Percentiles rank a stretch among this genome's conserved stretches.
phyloP scores from a whole-genome alignment of 139 green algal genomes.

The Chlamydomonas applanata region DNA sequence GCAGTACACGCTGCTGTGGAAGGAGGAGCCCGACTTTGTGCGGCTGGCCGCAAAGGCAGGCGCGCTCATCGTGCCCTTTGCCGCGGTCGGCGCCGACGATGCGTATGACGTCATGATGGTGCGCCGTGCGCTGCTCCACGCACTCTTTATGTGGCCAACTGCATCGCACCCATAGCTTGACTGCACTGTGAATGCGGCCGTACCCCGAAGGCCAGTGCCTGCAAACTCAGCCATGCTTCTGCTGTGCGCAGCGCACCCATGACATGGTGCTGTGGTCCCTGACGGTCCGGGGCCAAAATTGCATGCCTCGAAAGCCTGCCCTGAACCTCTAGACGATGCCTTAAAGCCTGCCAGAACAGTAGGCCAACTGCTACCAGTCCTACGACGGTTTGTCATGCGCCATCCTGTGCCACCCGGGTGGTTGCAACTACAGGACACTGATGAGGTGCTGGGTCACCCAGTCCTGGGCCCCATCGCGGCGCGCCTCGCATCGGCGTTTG shows the following conservation, averaged over 20 bases:
- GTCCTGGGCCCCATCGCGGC: constrained; percentile 43
- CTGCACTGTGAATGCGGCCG: no score
- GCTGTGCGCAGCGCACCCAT: no score
- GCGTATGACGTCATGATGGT: constrained; percentile 45
- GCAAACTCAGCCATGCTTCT: no score
- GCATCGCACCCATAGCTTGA: not conserved
- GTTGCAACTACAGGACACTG: constrained; percentile 47
- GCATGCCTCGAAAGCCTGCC: no score
- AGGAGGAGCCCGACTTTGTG: constrained; percentile 74
- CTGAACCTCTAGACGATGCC: no score
- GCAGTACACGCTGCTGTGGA: constrained; percentile 81
- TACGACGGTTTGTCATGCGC: no score
- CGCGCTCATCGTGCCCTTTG: constrained; percentile 78
- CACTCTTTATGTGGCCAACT: not conserved
- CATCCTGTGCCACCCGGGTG: no score
- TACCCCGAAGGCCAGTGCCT: no score
- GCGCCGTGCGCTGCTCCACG: not conserved
- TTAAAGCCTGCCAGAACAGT: no score
- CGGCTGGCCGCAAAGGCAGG: constrained; percentile 64
- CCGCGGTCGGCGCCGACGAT: constrained; percentile 71
- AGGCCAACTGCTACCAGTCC: no score
- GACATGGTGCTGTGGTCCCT: no score
- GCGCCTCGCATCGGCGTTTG: constrained; percentile 14
- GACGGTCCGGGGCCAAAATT: no score
- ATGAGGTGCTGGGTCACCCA: constrained; percentile 44